Evolutionary conservation across 352 stramenopile genomes (phyloP), one percentile per base, ranked within the genome.

Genomic region (Thalassiosira exigua): DNA sequence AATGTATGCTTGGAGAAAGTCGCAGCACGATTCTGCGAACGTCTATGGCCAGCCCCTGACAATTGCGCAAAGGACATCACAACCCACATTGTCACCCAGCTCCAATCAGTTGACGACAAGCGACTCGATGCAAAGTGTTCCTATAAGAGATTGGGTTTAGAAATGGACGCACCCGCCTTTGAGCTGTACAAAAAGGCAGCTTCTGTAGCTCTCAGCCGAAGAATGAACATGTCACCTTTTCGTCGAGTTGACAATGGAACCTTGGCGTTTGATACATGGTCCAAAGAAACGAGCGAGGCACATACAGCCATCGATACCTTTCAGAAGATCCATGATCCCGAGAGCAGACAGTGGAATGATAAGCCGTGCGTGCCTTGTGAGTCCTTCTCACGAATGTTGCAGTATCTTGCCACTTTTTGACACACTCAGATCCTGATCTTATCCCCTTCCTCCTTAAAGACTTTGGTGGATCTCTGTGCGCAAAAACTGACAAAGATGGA

Each of bases 181-280:
- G 76, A 86, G 42, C 30, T 88, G 14, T 86, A 81, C 32, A 75
- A 64, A 58, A 79, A 77, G 52, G 58, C 68, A 57, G 69, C 70
- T 0, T 64, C 60, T 19, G 19, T 80, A 17, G 67, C 65, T 46
- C 56, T 39, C 27, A 30, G 58, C 30, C 39, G 60, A 14, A 59
- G 58, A 11, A 81, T 81, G 62, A 88, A 88, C 30, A 79, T 85
- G 27, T 79, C 71, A 24, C 81, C 81, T 14, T 88, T 81, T 48
- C 41, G 59, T 21, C 39, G 75, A 61, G 65, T 85, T 24, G 75
- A 85, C 51, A 87, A 87, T 77, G 75, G 81, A 27, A 82, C 72
- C 0, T 19, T 61, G 7, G 42, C 59, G 2, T 69, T 69, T 56
- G 42, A 85, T 53, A 60, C 32, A 19, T 87, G 79, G 79, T 80